A percentile compares a stretch with the other conserved stretches of the same genome.
phyloP scores from a whole-genome alignment of 768 basidiomycete species.

The Kwoniella bestiolae region DNA sequence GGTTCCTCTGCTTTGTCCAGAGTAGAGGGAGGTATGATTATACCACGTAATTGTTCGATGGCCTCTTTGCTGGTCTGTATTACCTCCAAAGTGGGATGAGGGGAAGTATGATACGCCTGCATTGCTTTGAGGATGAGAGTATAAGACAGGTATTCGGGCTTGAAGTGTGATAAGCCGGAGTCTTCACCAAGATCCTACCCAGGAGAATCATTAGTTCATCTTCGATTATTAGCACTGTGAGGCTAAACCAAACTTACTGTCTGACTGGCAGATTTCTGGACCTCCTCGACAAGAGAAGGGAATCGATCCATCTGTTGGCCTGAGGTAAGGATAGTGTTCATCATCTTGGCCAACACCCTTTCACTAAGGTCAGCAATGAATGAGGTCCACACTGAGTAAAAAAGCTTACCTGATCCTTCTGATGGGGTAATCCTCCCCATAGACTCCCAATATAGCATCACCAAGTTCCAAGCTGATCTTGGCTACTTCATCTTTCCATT shows the following conservation, averaged over 20 bases:
- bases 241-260: neutral
- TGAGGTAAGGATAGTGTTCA: slow-evolving; percentile 64
- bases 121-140: slow-evolving; percentile 73
- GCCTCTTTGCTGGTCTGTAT: slow-evolving; percentile 65
- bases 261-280: neutral
- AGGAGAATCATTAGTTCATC: neutral
- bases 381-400: slow-evolving; percentile 60
- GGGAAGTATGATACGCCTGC: slow-evolving; percentile 65
- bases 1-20: neutral
- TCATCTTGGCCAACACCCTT: slow-evolving; percentile 63
- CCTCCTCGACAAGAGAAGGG: slow-evolving; percentile 41
- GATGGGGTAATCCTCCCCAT: slow-evolving; percentile 31
- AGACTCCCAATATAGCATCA: slow-evolving; percentile 26
- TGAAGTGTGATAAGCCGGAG: slow-evolving; percentile 42
- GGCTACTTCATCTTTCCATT: slow-evolving; percentile 28
- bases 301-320: slow-evolving; percentile 45
- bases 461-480: slow-evolving; percentile 21
- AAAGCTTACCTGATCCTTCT: slow-evolving; percentile 28
- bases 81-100: slow-evolving; percentile 60
- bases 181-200: slow-evolving; percentile 57
- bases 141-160: slow-evolving; percentile 61
- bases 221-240: too few relatives aligned
- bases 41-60: slow-evolving; percentile 60
- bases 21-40: slow-evolving; percentile 25
- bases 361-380: slow-evolving; percentile 45